Percentiles rank a stretch among this genome's conserved stretches.
Conservation (phyloP, 345 rosid species). For the Salix purpurea region DNA sequence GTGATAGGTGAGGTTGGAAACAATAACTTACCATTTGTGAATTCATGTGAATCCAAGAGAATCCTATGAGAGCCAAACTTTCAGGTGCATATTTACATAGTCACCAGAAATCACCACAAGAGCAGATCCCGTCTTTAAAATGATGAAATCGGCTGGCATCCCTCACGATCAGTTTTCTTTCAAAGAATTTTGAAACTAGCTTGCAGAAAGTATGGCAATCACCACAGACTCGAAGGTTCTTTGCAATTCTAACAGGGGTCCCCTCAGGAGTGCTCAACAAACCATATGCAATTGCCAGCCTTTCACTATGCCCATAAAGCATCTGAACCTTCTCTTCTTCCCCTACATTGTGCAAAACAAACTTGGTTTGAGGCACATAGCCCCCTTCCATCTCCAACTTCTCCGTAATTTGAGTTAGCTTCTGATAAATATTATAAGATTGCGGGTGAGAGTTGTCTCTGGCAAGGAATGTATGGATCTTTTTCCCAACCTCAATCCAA, state of each 20-base stretch:
- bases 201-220: conserved; percentile 82
- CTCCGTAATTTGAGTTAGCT: conserved; percentile 45
- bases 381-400: conserved; percentile 57
- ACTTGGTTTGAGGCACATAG: conserved; percentile 63
- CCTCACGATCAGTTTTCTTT: conserved; percentile 57
- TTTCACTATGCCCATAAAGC: conserved; percentile 74
- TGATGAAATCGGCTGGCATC: conserved; percentile 91
- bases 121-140: conserved; percentile 67
- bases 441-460: conserved; percentile 81
- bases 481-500: conserved; percentile 71
- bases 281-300: conserved; percentile 72
- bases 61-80: background rate
- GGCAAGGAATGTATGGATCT: conserved; percentile 66
- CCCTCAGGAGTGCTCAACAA: conserved; percentile 44
- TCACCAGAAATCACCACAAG: conserved; percentile 85
- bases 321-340: conserved; percentile 66
- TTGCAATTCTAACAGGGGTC: conserved; percentile 54
- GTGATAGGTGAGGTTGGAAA: background rate
- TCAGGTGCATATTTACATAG: background rate
- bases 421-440: conserved; percentile 45
- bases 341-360: conserved; percentile 55
- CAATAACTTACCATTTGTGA: background rate
- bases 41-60: background rate
- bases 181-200: conserved; percentile 58
- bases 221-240: conserved; percentile 72